Percentiles rank a stretch among this genome's conserved stretches.
phyloP scores from a whole-genome alignment of 2,329 filamentous ascomycete genomes.

The Cladosporium sp. region DNA sequence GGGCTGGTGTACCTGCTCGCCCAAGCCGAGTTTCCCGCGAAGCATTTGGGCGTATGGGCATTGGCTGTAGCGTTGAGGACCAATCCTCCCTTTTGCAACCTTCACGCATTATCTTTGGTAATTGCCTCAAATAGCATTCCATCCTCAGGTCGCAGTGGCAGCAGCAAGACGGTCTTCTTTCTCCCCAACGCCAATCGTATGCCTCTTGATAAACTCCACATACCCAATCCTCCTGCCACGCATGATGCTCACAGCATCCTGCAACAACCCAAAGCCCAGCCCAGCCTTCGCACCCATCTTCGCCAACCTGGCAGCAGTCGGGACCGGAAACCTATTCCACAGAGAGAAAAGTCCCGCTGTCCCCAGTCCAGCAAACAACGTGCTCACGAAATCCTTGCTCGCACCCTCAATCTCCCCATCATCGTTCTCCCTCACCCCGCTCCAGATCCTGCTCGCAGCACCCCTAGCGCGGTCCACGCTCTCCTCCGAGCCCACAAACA shows the following conservation, averaged over 20 bases:
- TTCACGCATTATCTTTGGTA: no score
- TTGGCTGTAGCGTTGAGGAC: no score
- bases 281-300: conserved; percentile 74
- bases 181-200: conserved; percentile 16
- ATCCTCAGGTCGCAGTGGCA: background rate
- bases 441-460: conserved; percentile 32
- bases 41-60: no score
- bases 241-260: conserved; percentile 65
- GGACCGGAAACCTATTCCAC: conserved; percentile 74
- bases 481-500: conserved; percentile 79
- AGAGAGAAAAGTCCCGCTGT: conserved; percentile 82
- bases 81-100: no score
- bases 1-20: no score
- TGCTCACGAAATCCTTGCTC: conserved; percentile 69
- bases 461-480: conserved; percentile 60
- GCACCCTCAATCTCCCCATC: conserved; percentile 28
- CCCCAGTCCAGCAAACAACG: conserved; percentile 72
- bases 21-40: no score
- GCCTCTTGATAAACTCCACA: conserved; percentile 52
- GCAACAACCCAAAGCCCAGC: conserved; percentile 69
- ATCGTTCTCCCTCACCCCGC: conserved; percentile 27
- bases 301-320: conserved; percentile 56
- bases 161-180: background rate
- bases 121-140: no score
- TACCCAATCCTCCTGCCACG: conserved; percentile 70